These are phyloP conservation scores for Solanum paucissectum DNA, from an alignment of 257 asterid species.

Conservation along the genomic window DNA sequence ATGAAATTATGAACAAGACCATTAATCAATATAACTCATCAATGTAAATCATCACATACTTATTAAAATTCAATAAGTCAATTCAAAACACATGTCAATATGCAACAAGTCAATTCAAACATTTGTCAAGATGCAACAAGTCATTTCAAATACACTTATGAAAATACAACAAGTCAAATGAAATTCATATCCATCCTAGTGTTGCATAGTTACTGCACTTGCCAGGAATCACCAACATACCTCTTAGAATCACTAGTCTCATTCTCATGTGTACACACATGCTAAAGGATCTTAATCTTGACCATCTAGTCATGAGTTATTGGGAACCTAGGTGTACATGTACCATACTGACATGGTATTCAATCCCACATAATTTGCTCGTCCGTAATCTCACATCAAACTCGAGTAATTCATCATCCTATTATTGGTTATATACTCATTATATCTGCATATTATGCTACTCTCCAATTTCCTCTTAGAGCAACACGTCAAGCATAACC, in stretches of 20 bases:
- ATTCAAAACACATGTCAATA: not conserved
- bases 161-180: not conserved
- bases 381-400: no score
- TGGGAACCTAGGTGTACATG: no score
- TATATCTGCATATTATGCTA: no score
- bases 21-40: not conserved
- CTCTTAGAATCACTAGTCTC: not conserved
- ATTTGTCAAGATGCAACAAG: not conserved
- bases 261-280: not conserved
- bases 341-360: no score
- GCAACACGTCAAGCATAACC: no score
- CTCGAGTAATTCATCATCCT: no score
- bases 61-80: not conserved
- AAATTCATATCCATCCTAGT: not conserved
- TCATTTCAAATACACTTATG: not conserved
- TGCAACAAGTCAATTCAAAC: not conserved
- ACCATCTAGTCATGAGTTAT: no score
- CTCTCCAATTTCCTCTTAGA: no score
- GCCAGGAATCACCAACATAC: not conserved
- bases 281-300: no score
- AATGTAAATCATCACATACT: not conserved
- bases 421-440: no score
- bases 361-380: no score
- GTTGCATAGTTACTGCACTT: not conserved
- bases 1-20: not conserved